These are phyloP conservation scores for Boletus barrowsii DNA, from an alignment of 768 basidiomycete species.

Conservation along the genomic window DNA sequence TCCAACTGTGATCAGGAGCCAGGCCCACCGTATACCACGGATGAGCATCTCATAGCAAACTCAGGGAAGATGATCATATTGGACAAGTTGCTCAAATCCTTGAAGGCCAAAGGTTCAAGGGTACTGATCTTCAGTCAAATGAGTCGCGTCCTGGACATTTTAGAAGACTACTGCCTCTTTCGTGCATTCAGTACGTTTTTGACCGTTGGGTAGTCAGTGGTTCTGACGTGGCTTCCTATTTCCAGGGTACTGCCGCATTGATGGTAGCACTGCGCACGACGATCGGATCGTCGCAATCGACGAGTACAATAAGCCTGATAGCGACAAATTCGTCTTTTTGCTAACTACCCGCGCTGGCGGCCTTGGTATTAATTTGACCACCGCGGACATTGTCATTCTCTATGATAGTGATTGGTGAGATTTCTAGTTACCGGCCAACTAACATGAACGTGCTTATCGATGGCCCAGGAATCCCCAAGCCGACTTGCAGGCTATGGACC, in stretches of 20 bases:
- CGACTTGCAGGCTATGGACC: constrained; percentile 98
- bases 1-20: constrained; percentile 62
- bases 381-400: constrained; percentile 91
- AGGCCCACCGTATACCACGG: constrained; percentile 96
- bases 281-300: constrained; percentile 95
- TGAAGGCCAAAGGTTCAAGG: constrained; percentile 92
- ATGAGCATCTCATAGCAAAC: constrained; percentile 93
- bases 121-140: constrained; percentile 98
- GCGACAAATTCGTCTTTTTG: constrained; percentile 95
- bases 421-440: background rate
- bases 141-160: constrained; percentile 94
- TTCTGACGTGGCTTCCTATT: constrained; percentile 3
- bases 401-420: constrained; percentile 94
- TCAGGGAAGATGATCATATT: constrained; percentile 97
- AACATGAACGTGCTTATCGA: background rate
- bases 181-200: constrained; percentile 70
- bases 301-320: constrained; percentile 92
- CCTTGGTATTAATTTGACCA: constrained; percentile 93
- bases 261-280: constrained; percentile 93
- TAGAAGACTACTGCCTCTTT: constrained; percentile 97
- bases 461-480: constrained; percentile 90
- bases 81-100: constrained; percentile 82
- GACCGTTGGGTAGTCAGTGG: background rate
- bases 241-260: constrained; percentile 93
- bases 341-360: constrained; percentile 97